Conservation (phyloP, 305 asterid genomes). For the Solanum hybrid region DNA sequence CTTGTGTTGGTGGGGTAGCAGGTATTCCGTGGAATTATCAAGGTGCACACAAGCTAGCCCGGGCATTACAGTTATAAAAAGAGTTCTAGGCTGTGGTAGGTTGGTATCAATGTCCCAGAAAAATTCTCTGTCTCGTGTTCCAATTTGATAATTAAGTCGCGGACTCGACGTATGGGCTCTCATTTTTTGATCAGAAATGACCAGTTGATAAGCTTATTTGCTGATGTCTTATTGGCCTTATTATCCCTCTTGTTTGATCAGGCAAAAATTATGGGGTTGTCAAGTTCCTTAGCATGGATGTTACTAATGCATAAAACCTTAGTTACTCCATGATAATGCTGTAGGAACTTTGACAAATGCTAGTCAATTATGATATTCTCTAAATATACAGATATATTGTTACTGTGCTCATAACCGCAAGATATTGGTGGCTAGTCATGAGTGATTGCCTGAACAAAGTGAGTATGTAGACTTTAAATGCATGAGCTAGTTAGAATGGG, state of each 20-base stretch:
- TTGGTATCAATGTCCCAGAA: neutral
- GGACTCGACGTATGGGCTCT: neutral
- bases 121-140: neutral
- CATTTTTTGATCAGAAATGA: neutral
- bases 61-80: neutral
- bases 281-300: neutral
- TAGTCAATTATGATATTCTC: neutral
- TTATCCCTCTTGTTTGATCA: neutral
- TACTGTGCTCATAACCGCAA: neutral
- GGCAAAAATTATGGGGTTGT: neutral
- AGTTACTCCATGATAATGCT: neutral
- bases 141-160: neutral
- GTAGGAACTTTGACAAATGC: conserved; percentile 1
- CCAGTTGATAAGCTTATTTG: neutral
- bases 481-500: neutral
- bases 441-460: neutral
- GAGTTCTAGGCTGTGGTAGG: neutral
- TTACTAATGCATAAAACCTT: neutral
- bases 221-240: neutral
- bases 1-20: neutral
- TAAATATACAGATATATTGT: neutral
- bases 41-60: neutral
- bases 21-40: neutral
- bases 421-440: neutral
- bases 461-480: neutral